Evolutionary conservation across 2,329 filamentous ascomycete genomes (phyloP), one percentile per base, ranked within the genome.

Genomic region (Trichoderma hamatum): DNA sequence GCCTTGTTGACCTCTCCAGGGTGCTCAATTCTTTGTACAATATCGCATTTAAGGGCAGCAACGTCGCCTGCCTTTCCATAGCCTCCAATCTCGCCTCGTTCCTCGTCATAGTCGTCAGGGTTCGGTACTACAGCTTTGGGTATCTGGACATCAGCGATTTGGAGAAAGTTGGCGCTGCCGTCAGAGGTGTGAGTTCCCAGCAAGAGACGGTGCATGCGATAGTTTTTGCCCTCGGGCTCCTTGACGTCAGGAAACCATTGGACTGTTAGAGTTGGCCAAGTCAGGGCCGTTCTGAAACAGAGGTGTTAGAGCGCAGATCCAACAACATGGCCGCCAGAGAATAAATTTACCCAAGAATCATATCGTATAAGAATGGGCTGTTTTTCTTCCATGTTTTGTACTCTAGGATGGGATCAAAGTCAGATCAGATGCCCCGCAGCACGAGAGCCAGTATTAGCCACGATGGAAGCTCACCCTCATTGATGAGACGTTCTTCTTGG

Each of bases 361-460:
- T 93, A 80, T 99, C 96, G 80, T 99, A 99, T 75, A 99, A 91
- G 78, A 98, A 98, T 3, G 96, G 94, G 73, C 92, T 93, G 82
- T 99, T 99, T 85, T 99, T 99, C 86, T 99, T 99, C 96, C 96
- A 99, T 73, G 95, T 97, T 81, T 99, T 99, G 88, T 99, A 99
- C 80, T 99, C 96, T 94, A 75, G 39, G 19, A 43, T n/a, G 19
- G 10, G 51, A 39, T 21, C 39, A 6, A 52, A 56, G n/a, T 30
- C 21, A 51, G 34, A 52, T 75, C 19, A 70, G 66, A 51, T 43
- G 28, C 56, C 21, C 39, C 24, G n/a, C 51, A 16, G 13, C 34
- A 46, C 7, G 30, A 24, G 46, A 39, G 16, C 24, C 60, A 19
- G 55, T 7, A 13, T 24, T 62, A n/a, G 34, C 19, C 39, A 49